Base-by-base conservation (phyloP, 768 basidiomycete species). In the Pleurotus ostreatus region DNA sequence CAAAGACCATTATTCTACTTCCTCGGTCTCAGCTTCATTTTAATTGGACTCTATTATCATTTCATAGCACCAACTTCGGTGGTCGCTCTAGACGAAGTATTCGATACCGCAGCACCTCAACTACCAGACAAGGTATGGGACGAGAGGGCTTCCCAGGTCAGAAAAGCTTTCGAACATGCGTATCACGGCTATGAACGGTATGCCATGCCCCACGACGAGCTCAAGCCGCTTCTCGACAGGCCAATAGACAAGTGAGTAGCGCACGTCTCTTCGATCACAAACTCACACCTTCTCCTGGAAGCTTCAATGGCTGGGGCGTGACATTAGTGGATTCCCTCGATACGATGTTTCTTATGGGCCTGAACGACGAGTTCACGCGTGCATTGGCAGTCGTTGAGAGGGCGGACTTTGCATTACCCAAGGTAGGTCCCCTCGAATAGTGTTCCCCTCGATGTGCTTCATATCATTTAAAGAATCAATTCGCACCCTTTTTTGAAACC, bases 321-420 rank as follows among this genome's bases (percentile, higher is more conserved):
- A 86, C 89, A 4, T 76, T 83, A 45, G 79, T 92, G 48, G 94
- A 97, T 64, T 83, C 91, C 4, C 76, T 97, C 4, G 93, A 95
- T 64, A 92, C 92, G 0, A 85, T 97, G 78, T 73, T 89, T 38
- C 73, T 98, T 23, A 87, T 96, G 84, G 89, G 77, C 11, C 73
- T 94, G 4, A 65, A 83, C 8, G 78, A 82, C 2, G 89, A 95
- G 65, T 95, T 87, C 64, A 56, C 70, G 9, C 76, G 84, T 4
- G 88, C 88, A 0, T 64, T 92, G 2, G 74, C 79, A 13, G 74
- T 81, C 18, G 70, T 89, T 5, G 65, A 73, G 16, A 46, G 16
- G 5, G 25, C 43, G 3, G 40, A 16, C 16, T 55, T 55, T 40
- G 4, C 54, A 23, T 38, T 55, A 20, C 55, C 45, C 26, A 39